phyloP scores from a whole-genome alignment of 208 protist species.

The Sergeia podlipaevii region DNA sequence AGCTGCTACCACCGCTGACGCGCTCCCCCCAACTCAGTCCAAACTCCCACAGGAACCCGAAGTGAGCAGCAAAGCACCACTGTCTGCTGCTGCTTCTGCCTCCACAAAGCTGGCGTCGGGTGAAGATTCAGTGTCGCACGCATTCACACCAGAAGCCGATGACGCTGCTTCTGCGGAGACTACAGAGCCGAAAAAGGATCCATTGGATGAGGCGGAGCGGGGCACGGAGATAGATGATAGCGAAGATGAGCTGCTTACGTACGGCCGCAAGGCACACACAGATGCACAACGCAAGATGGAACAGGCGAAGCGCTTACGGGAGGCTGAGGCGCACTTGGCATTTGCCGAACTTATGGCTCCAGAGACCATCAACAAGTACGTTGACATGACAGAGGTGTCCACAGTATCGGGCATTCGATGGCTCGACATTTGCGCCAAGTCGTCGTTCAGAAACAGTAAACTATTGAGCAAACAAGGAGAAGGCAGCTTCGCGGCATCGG shows the following conservation, averaged over 20 bases:
- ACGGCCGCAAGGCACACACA: neutral
- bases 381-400: constrained; percentile 42
- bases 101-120: no score
- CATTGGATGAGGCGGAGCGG: no score
- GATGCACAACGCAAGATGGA: neutral
- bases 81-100: no score
- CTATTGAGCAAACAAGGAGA: constrained; percentile 18
- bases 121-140: no score
- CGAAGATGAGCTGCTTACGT: neutral
- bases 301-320: constrained; percentile 4
- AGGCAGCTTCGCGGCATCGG: constrained; percentile 30
- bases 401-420: constrained; percentile 34
- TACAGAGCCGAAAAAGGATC: no score
- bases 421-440: constrained; percentile 36
- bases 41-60: no score
- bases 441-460: constrained; percentile 15
- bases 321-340: constrained; percentile 17
- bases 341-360: constrained; percentile 23
- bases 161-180: no score
- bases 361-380: constrained; percentile 19
- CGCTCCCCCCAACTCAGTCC: no score
- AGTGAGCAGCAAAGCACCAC: no score
- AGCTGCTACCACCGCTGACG: no score
- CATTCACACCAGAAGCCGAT: no score
- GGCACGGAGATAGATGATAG: neutral